Conservation (phyloP, 352 stramenopile genomes). For the Pythium apleroticum region DNA sequence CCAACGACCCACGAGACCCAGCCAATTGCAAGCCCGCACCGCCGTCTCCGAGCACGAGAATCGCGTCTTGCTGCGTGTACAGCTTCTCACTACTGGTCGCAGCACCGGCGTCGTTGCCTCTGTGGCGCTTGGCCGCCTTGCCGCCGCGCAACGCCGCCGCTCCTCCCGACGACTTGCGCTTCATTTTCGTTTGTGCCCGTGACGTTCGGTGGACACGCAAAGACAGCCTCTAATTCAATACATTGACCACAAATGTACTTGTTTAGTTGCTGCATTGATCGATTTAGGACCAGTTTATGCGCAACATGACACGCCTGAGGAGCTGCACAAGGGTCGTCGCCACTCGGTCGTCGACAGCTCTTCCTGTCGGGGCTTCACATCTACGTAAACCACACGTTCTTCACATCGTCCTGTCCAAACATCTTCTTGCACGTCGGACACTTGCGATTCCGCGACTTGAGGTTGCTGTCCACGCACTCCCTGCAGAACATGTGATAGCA, state of each 20-base stretch:
- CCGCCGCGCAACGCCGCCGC: conserved; percentile 16
- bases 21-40: conserved; percentile 25
- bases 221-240: background rate
- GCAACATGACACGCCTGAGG: background rate
- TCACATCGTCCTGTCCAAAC: conserved; percentile 89
- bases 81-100: conserved; percentile 29
- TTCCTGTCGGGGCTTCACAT: background rate
- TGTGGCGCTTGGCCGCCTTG: conserved; percentile 34
- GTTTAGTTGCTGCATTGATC: conserved; percentile 13
- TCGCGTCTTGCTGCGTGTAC: conserved; percentile 54
- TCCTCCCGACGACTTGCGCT: conserved; percentile 35
- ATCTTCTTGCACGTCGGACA: conserved; percentile 91
- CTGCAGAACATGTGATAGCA: conserved; percentile 90
- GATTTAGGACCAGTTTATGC: background rate
- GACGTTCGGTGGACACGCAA: background rate
- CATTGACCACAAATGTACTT: conserved; percentile 4
- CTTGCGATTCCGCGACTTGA: conserved; percentile 89
- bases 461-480: conserved; percentile 85
- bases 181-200: conserved; percentile 28
- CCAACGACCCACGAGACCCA: background rate
- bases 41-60: conserved; percentile 80
- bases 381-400: conserved; percentile 84
- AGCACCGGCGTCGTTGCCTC: conserved; percentile 8
- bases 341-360: background rate
- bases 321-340: background rate